Percentiles rank a stretch among this genome's conserved stretches.
Evolutionary conservation across 805 yeast genomes (phyloP).

Genomic region (Isabelozyma heimii): DNA sequence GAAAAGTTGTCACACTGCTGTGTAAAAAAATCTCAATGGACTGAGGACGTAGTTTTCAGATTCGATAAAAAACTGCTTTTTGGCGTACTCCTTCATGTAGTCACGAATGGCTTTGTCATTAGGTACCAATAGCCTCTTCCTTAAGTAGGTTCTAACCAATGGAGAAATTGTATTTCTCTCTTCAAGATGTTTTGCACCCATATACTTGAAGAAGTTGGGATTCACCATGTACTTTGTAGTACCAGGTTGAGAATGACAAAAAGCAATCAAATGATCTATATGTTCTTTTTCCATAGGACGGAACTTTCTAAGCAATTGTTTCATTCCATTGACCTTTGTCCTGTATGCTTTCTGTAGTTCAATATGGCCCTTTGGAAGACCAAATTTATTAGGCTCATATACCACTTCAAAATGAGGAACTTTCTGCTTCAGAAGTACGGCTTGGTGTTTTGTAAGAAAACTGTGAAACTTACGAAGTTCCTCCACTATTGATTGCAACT

Average conservation of each 20-base stretch:
- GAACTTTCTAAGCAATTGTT: conserved; percentile 12
- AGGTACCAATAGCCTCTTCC: conserved; percentile 26
- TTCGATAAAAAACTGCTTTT: conserved; percentile 27
- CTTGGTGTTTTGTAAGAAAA: conserved; percentile 18
- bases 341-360: conserved; percentile 24
- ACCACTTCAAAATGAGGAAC: conserved; percentile 28
- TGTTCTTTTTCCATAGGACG: conserved; percentile 19
- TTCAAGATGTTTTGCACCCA: conserved; percentile 18
- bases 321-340: conserved; percentile 19
- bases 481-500: conserved; percentile 5
- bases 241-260: not conserved
- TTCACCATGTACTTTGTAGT: conserved; percentile 9
- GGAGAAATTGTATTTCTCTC: conserved; percentile 14
- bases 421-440: conserved; percentile 18
- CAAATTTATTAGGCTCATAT: conserved; percentile 28
- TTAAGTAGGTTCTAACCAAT: conserved; percentile 12
- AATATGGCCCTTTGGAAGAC: conserved; percentile 27
- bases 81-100: conserved; percentile 23
- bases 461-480: conserved; percentile 14
- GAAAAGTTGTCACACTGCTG: not conserved
- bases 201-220: conserved; percentile 23
- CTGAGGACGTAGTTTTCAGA: conserved; percentile 15
- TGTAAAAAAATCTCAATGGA: conserved; percentile 12
- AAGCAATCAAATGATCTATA: conserved; percentile 13
- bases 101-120: conserved; percentile 26